phyloP scores from a whole-genome alignment of 495 filamentous ascomycete species.

The Penicillium maclennaniae region DNA sequence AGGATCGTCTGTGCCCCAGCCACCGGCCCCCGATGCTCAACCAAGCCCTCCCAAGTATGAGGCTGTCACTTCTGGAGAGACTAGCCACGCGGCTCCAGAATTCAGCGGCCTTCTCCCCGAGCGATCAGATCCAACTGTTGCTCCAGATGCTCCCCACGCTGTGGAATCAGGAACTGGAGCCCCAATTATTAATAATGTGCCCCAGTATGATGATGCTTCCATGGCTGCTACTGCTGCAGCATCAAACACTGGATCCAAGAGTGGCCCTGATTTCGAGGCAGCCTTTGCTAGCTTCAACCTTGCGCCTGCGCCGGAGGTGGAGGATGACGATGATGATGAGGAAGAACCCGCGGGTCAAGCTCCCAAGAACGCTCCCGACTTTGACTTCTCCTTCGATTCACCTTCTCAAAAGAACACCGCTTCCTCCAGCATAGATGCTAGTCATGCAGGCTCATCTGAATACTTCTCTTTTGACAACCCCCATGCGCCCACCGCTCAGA shows the following conservation, averaged over 20 bases:
- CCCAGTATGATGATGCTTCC: constrained; percentile 20
- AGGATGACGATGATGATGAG: constrained; percentile 75
- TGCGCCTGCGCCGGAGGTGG: constrained; percentile 63
- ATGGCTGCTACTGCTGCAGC: constrained; percentile 16
- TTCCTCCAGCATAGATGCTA: constrained; percentile 18
- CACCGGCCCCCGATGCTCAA: constrained; percentile 55
- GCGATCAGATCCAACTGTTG: constrained; percentile 57
- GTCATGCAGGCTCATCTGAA: constrained; percentile 26
- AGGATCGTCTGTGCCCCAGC: constrained; percentile 25
- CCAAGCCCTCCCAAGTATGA: constrained; percentile 64
- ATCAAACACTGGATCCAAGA: constrained; percentile 24
- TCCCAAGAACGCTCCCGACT: constrained; percentile 55
- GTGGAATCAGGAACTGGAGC: constrained; percentile 39
- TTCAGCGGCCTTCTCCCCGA: constrained; percentile 63
- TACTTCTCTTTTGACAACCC: constrained; percentile 49
- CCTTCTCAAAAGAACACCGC: constrained; percentile 34
- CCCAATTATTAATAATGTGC: constrained; percentile 39
- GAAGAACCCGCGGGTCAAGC: constrained; percentile 38
- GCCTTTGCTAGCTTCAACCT: constrained; percentile 78
- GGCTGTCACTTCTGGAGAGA: constrained; percentile 28
- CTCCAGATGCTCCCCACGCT: constrained; percentile 46
- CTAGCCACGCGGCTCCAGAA: constrained; percentile 52
- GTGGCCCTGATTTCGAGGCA: constrained; percentile 71
- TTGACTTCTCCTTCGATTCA: constrained; percentile 63
- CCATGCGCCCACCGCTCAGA: constrained; percentile 37